These are phyloP conservation scores for Fusarium illudens DNA, from an alignment of 2,329 filamentous ascomycete genomes.

Conservation along the genomic window DNA sequence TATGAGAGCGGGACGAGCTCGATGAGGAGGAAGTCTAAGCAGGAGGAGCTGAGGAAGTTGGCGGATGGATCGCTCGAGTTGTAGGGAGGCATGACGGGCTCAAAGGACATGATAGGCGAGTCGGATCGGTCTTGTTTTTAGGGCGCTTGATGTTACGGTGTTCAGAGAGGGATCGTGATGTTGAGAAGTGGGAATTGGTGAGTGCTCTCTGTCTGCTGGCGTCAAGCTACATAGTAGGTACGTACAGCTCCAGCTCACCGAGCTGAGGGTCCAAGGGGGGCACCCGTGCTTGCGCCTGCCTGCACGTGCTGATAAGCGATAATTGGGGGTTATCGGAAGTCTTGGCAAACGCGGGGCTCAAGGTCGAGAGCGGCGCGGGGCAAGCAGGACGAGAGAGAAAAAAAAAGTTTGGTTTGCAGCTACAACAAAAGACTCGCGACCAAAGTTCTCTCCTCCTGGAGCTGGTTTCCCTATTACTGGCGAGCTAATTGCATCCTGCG, in stretches of 20 bases:
- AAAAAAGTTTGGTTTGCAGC: constrained; percentile 4
- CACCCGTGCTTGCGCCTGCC: neutral
- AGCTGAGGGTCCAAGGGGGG: neutral
- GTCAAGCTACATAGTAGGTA: neutral
- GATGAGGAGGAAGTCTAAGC: constrained; percentile 93
- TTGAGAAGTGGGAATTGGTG: neutral
- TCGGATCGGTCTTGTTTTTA: neutral
- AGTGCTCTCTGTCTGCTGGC: neutral
- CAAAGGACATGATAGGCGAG: constrained; percentile 71
- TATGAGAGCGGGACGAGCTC: constrained; percentile 96
- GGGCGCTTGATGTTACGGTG: neutral
- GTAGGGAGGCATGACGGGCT: constrained; percentile 72
- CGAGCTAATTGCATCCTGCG: constrained; percentile 27
- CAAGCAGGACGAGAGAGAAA: constrained; percentile 15
- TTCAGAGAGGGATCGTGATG: neutral
- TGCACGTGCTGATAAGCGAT: constrained; percentile 31
- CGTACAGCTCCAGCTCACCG: constrained; percentile 12
- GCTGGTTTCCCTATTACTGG: constrained; percentile 32
- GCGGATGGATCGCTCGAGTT: constrained; percentile 78
- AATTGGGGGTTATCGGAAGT: constrained; percentile 4
- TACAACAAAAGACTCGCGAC: constrained; percentile 1
- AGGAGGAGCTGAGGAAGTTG: constrained; percentile 81
- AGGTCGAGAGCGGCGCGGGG: constrained; percentile 13
- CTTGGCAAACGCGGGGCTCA: constrained; percentile 23
- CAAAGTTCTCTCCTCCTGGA: neutral